Conservation (phyloP, 2,329 filamentous ascomycete species). For the Chalaropsis ovoidea region DNA sequence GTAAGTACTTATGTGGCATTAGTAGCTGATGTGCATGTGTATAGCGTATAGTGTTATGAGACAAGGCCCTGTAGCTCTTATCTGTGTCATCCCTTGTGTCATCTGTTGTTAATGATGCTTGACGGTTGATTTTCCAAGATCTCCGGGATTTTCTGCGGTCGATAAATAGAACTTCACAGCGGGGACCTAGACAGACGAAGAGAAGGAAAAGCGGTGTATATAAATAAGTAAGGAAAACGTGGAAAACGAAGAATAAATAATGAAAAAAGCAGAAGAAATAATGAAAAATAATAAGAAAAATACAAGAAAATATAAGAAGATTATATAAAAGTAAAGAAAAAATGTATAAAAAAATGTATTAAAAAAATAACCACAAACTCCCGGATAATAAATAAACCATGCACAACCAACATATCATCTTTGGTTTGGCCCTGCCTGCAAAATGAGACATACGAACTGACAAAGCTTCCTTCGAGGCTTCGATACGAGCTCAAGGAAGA, state of each 20-base stretch:
- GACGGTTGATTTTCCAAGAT: neutral
- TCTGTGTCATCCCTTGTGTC: neutral
- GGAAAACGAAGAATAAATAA: no score
- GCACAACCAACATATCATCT: no score
- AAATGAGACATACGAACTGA: neutral
- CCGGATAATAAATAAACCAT: no score
- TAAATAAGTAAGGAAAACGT: no score
- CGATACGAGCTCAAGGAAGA: constrained; percentile 8
- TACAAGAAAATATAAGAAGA: no score
- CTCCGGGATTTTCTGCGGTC: neutral
- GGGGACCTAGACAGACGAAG: neutral
- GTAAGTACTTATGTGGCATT: no score
- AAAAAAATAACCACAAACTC: no score
- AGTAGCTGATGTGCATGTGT: no score
- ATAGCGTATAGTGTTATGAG: neutral
- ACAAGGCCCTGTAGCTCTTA: neutral
- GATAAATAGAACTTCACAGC: neutral
- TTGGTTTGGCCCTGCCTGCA: neutral
- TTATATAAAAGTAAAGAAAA: neutral
- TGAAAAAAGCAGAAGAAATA: no score
- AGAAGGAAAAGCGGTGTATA: no score
- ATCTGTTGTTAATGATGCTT: neutral
- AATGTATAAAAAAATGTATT: no score
- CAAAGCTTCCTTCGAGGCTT: constrained; percentile 5
- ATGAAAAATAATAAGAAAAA: no score